phyloP scores from a whole-genome alignment of 257 asterid genomes.

The Capsicum pubescens region DNA sequence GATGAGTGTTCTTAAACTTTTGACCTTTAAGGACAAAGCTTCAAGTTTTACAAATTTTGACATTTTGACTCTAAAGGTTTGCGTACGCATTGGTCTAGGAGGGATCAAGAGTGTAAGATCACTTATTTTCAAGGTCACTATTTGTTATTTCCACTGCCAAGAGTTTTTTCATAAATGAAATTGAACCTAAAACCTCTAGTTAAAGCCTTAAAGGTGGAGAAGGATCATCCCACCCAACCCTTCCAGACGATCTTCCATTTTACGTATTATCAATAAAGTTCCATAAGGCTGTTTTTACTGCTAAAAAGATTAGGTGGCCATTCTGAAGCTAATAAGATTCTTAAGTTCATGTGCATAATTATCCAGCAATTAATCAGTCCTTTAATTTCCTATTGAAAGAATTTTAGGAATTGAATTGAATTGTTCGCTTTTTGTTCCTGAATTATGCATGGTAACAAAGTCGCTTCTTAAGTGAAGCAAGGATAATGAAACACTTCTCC shows the following conservation, averaged over 20 bases:
- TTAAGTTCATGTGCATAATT: background rate
- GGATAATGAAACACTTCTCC: background rate
- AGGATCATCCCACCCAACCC: background rate
- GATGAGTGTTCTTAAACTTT: too few species aligned
- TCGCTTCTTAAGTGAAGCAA: background rate
- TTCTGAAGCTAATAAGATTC: background rate
- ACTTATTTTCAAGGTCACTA: too few species aligned
- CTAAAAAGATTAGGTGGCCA: too few species aligned
- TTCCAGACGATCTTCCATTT: background rate
- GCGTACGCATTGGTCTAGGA: too few species aligned
- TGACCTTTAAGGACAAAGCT: too few species aligned
- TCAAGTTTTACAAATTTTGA: too few species aligned
- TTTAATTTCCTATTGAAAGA: background rate
- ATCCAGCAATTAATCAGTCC: background rate
- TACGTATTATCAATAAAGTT: background rate
- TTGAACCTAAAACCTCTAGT: background rate
- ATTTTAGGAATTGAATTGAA: background rate
- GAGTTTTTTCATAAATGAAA: background rate
- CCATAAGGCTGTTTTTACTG: background rate
- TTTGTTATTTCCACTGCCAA: too few species aligned
- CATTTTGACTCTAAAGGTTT: too few species aligned
- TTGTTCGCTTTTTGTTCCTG: background rate
- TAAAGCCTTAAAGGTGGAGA: background rate
- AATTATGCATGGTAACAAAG: background rate
- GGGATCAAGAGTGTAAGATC: too few species aligned